Conservation (phyloP, 2,329 filamentous ascomycete species). For the Pseudogymnoascus sp. region DNA sequence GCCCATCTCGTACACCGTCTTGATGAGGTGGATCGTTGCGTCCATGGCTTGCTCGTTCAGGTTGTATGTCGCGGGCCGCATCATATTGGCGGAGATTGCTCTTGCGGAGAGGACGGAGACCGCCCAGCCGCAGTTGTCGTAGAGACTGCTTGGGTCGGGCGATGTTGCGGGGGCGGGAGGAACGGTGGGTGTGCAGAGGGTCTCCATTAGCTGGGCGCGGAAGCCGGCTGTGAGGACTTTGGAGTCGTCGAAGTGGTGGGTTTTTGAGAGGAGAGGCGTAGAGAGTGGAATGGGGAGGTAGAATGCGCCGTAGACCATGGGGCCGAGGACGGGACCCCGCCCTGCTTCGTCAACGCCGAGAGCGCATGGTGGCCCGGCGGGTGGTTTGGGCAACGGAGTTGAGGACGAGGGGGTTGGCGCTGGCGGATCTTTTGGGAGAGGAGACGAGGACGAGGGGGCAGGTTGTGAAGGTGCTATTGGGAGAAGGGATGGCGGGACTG, state of each 20-base stretch:
- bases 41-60: slow-evolving; percentile 95
- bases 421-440: slow-evolving; percentile 2
- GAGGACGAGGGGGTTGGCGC: slow-evolving; percentile 28
- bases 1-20: slow-evolving; percentile 64
- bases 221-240: slow-evolving; percentile 81
- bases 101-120: slow-evolving; percentile 68
- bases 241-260: slow-evolving; percentile 88
- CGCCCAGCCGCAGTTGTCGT: slow-evolving; percentile 71
- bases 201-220: slow-evolving; percentile 60
- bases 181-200: slow-evolving; percentile 57
- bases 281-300: slow-evolving; percentile 66
- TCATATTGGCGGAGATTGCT: slow-evolving; percentile 31
- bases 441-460: slow-evolving; percentile 17
- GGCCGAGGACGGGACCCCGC: slow-evolving; percentile 83
- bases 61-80: slow-evolving; percentile 57
- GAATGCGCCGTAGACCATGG: slow-evolving; percentile 64
- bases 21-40: slow-evolving; percentile 76
- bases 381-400: neutral
- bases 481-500: slow-evolving; percentile 54
- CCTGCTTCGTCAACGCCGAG: slow-evolving; percentile 92
- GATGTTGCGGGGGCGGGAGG: neutral
- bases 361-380: slow-evolving; percentile 51
- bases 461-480: slow-evolving; percentile 20
- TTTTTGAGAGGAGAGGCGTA: slow-evolving; percentile 65
- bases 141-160: slow-evolving; percentile 38